Base-by-base conservation (phyloP, 1,139 yeast genomes). In the Geotrichum europaeum region DNA sequence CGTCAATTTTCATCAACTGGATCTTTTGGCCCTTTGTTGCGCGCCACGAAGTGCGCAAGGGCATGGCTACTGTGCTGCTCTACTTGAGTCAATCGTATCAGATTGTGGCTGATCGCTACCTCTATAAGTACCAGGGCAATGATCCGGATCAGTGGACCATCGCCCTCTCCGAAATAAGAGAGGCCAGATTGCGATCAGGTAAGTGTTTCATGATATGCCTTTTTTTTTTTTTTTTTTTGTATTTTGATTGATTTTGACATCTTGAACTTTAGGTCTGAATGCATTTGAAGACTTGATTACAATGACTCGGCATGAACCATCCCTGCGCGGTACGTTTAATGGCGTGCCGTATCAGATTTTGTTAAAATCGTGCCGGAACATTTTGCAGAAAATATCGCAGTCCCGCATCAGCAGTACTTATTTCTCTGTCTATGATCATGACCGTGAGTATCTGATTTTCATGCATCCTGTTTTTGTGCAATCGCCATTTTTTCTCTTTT, bases 11-110 rank as follows among this genome's bases (percentile, higher is more conserved):
- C 1, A 69, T 78, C 2, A 78, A 76, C 61, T 79, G 82, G 81
- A 58, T 79, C 1, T 68, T 80, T 22, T 80, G 83, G 83, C 81
- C 84, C 0, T 79, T 79, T 66, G 74, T 74, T 25, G 81, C 83
- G 1, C 73, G 79, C 40, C 73, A 71, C 15, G 82, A 79, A 62
- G 72, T 80, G 5, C 73, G 78, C 40, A 65, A 72, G 10, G 76
- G 81, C 0, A 69, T 77, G 55, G 71, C 82, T 0, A 71, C 75
- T 1, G 63, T 80, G 49, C 64, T 81, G 18, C 68, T 75, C 1
- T 79, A 80, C 64, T 69, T 80, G 34, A 74, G 80, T 18, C 79
- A 78, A 63, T 76, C 81, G 1, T 81, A 79, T 63, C 82, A 79
- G 64, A 71, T 76, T 20, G 79, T 80, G 1, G 73, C 80, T 22